Evolutionary conservation across 2,329 filamentous ascomycete genomes (phyloP).

Genomic region (Calonectria henricotiae): DNA sequence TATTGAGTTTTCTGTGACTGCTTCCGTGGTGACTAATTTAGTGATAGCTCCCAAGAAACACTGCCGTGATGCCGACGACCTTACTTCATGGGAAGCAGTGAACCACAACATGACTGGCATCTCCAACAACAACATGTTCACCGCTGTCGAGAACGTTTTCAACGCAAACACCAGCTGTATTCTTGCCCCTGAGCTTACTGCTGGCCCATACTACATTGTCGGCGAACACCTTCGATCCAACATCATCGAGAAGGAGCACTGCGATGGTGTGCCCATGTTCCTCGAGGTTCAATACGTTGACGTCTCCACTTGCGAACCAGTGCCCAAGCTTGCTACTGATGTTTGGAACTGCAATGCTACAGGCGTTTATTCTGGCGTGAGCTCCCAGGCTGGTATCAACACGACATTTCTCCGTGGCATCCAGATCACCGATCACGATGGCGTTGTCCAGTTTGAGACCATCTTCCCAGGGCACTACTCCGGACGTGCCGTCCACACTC

Average conservation of each 20-base stretch:
- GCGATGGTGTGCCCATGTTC: conserved; percentile 58
- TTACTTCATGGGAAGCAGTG: conserved; percentile 24
- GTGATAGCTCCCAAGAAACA: neutral
- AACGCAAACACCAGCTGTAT: conserved; percentile 38
- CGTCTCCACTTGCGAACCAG: conserved; percentile 60
- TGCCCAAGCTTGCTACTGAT: conserved; percentile 61
- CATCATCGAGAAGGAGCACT: conserved; percentile 59
- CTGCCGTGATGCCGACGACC: conserved; percentile 3
- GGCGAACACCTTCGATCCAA: conserved; percentile 60
- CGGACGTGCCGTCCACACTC: conserved; percentile 60
- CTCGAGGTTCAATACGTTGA: conserved; percentile 65
- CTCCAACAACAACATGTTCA: conserved; percentile 31
- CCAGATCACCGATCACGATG: conserved; percentile 60
- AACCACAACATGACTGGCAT: conserved; percentile 37
- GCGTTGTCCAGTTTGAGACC: conserved; percentile 61
- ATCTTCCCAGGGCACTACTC: conserved; percentile 64
- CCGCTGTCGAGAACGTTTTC: conserved; percentile 28
- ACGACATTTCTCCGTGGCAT: conserved; percentile 61
- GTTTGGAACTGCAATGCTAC: conserved; percentile 56
- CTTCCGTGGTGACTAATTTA: neutral
- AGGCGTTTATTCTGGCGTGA: conserved; percentile 12
- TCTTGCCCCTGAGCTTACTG: conserved; percentile 34
- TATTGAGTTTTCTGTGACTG: neutral
- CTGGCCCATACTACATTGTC: conserved; percentile 52
- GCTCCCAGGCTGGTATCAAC: conserved; percentile 56